Evolutionary conservation across 345 rosid genomes (phyloP).

Genomic region (Cardamine chenopodiifolia): DNA sequence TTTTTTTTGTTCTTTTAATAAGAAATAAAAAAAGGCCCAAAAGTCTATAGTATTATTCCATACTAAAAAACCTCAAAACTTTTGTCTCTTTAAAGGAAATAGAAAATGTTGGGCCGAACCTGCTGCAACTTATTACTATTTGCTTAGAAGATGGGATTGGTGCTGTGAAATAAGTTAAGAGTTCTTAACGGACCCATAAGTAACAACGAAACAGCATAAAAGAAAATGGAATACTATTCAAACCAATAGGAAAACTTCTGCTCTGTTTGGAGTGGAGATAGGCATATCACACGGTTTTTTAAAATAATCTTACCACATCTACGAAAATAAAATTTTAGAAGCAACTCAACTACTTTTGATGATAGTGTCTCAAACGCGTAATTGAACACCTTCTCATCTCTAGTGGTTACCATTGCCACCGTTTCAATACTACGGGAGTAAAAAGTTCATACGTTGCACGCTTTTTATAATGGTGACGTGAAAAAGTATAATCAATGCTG

Average conservation of each 20-base stretch:
- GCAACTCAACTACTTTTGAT: not conserved
- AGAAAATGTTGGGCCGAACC: not conserved
- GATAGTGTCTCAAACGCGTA: slow-evolving; percentile 11
- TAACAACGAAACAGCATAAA: too few species aligned
- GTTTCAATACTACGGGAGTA: not conserved
- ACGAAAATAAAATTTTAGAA: not conserved
- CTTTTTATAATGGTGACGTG: not conserved
- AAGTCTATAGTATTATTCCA: not conserved
- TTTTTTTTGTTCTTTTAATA: too few species aligned
- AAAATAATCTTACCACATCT: too few species aligned
- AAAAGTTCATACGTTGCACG: not conserved
- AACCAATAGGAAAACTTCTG: not conserved
- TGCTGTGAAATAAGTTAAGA: not conserved
- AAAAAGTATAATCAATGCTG: not conserved
- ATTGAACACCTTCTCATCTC: slow-evolving; percentile 12
- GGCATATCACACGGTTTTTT: not conserved
- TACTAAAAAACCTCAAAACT: too few species aligned
- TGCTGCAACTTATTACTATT: not conserved
- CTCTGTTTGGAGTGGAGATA: not conserved
- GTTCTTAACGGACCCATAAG: not conserved
- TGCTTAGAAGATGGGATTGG: not conserved
- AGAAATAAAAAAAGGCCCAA: not conserved
- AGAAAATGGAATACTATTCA: not conserved
- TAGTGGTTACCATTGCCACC: slow-evolving; percentile 1
- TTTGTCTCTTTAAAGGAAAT: not conserved